Percentiles rank a stretch among this genome's conserved stretches.
Evolutionary conservation across 2,329 filamentous ascomycete species (phyloP).

Genomic region (Pseudomassariella vexata): DNA sequence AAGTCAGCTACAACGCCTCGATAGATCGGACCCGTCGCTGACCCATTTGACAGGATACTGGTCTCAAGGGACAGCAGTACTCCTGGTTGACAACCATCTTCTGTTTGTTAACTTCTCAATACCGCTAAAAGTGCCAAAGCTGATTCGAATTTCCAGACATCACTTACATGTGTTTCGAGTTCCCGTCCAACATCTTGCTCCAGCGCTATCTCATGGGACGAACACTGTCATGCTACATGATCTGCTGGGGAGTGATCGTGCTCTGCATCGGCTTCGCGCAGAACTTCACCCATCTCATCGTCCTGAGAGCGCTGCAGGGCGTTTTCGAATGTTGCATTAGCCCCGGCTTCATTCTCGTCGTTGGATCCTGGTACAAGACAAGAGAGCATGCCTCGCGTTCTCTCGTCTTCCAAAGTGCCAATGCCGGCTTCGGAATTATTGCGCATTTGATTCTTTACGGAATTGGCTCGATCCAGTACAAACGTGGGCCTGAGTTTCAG

Average conservation of each 20-base stretch:
- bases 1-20: neutral
- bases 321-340: slow-evolving; percentile 32
- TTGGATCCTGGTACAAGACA: slow-evolving; percentile 31
- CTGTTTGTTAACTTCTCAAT: no score
- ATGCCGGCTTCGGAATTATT: slow-evolving; percentile 30
- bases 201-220: slow-evolving; percentile 25
- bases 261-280: slow-evolving; percentile 30
- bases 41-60: slow-evolving; percentile 23
- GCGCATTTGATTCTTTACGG: slow-evolving; percentile 29
- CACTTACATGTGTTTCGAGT: slow-evolving; percentile 25
- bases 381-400: slow-evolving; percentile 29
- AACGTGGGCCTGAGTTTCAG: slow-evolving; percentile 20
- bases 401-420: slow-evolving; percentile 30
- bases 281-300: slow-evolving; percentile 30
- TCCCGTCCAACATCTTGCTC: slow-evolving; percentile 24
- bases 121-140: no score
- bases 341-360: slow-evolving; percentile 30
- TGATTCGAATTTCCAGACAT: no score
- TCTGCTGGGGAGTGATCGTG: slow-evolving; percentile 27
- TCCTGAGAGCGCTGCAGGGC: slow-evolving; percentile 29
- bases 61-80: slow-evolving; percentile 26
- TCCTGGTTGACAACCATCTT: slow-evolving; percentile 27
- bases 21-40: no score
- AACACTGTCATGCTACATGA: slow-evolving; percentile 24
- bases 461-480: slow-evolving; percentile 25